These are phyloP conservation scores for Blastocystis sp. DNA, from an alignment of 352 stramenopile genomes.

Conservation along the genomic window DNA sequence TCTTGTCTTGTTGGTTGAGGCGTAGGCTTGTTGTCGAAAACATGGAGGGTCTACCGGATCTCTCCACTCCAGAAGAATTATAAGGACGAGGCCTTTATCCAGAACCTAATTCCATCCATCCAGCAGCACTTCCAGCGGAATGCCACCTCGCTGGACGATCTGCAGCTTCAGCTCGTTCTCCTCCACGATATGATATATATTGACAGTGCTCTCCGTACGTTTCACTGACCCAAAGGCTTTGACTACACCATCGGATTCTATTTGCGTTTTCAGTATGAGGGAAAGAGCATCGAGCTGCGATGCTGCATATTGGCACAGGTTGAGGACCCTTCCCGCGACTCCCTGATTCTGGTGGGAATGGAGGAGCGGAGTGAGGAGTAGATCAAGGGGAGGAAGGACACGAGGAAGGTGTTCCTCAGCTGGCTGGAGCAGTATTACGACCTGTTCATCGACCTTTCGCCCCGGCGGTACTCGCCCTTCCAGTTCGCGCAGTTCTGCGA, in stretches of 20 bases:
- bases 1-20: background rate
- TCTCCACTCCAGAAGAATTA: background rate
- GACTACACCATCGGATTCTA: constrained; percentile 46
- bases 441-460: constrained; percentile 18
- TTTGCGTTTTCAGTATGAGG: constrained; percentile 17
- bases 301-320: constrained; percentile 46
- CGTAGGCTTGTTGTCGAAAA: constrained; percentile 11
- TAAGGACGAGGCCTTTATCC: constrained; percentile 19
- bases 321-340: background rate
- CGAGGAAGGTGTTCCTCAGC: constrained; percentile 20
- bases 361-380: background rate
- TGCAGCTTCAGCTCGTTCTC: background rate
- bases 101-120: background rate
- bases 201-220: background rate
- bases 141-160: background rate
- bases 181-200: background rate
- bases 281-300: background rate
- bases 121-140: background rate
- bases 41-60: constrained; percentile 9
- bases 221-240: constrained; percentile 20
- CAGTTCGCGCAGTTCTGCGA: background rate
- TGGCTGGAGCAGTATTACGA: constrained; percentile 43
- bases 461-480: constrained; percentile 21
- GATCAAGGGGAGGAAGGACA: constrained; percentile 47
- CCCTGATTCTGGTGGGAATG: constrained; percentile 20